Percentiles rank a stretch among this genome's conserved stretches.
Evolutionary conservation across 768 basidiomycete species (phyloP).

Genomic region (Scleroderma citrinum): DNA sequence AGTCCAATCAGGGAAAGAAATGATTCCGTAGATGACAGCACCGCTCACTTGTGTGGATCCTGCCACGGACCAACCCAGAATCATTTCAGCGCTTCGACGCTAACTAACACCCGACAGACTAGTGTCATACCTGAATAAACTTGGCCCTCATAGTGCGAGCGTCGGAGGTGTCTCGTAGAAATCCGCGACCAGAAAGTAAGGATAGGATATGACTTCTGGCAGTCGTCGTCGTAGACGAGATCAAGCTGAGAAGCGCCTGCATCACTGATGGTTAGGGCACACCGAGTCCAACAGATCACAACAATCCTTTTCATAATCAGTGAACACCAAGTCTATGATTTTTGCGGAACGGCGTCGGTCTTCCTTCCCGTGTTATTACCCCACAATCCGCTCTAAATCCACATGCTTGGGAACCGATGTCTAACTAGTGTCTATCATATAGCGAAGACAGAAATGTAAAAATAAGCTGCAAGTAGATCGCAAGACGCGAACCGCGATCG

Average conservation of each 20-base stretch:
- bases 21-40: slow-evolving; percentile 2
- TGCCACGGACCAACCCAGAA: slow-evolving; percentile 10
- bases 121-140: slow-evolving; percentile 18
- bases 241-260: not conserved
- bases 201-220: not conserved
- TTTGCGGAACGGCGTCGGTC: not conserved
- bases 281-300: slow-evolving; percentile 11
- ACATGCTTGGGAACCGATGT: too few relatives aligned
- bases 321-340: not conserved
- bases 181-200: not conserved
- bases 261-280: slow-evolving; percentile 1
- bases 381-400: slow-evolving; percentile 10
- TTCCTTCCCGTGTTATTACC: slow-evolving; percentile 1
- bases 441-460: too few relatives aligned
- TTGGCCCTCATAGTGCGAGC: slow-evolving; percentile 13
- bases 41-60: slow-evolving; percentile 46
- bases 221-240: not conserved
- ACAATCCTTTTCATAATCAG: not conserved
- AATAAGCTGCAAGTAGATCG: too few relatives aligned
- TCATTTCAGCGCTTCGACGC: not conserved
- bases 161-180: slow-evolving; percentile 8
- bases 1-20: too few relatives aligned
- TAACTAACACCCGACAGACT: not conserved
- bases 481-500: too few relatives aligned
- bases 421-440: too few relatives aligned